A percentile compares a stretch with the other conserved stretches of the same genome.
Conservation (phyloP, 768 basidiomycete genomes). For the Trametes cingulata region DNA sequence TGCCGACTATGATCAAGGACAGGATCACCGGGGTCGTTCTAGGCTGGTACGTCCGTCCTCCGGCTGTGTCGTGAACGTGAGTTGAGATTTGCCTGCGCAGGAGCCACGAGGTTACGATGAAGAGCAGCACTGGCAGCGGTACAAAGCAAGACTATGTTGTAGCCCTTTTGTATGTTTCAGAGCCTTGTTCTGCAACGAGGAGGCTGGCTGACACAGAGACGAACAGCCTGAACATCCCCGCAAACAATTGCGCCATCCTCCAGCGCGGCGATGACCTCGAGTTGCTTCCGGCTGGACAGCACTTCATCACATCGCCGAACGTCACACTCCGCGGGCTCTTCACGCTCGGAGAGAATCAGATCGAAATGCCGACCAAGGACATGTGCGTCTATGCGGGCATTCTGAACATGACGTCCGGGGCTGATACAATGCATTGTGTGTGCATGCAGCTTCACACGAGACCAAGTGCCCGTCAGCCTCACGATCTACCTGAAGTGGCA, state of each 20-base stretch:
- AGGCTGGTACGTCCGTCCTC: constrained; percentile 45
- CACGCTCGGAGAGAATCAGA: constrained; percentile 80
- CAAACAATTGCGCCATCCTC: constrained; percentile 84
- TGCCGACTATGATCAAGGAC: constrained; percentile 61
- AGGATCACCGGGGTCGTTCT: constrained; percentile 59
- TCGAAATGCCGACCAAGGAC: constrained; percentile 87
- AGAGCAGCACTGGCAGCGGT: constrained; percentile 47
- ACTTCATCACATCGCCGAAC: constrained; percentile 81
- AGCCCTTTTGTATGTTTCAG: constrained; percentile 65
- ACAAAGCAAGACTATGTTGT: constrained; percentile 68
- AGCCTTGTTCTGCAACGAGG: not conserved
- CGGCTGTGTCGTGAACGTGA: not conserved
- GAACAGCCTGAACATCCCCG: constrained; percentile 74
- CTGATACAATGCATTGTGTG: not conserved
- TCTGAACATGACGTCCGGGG: not conserved
- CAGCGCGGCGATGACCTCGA: constrained; percentile 81
- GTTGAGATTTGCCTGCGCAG: constrained; percentile 24
- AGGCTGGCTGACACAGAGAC: not conserved
- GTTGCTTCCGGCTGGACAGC: constrained; percentile 78
- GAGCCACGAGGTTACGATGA: constrained; percentile 81
- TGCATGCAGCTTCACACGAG: constrained; percentile 71
- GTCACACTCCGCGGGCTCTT: constrained; percentile 79
- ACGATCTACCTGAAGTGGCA: constrained; percentile 85
- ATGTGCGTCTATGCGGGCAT: constrained; percentile 53
- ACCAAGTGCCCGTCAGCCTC: constrained; percentile 83